Evolutionary conservation across 2,329 filamentous ascomycete species (phyloP).

Genomic region (Arthroderma sp.): DNA sequence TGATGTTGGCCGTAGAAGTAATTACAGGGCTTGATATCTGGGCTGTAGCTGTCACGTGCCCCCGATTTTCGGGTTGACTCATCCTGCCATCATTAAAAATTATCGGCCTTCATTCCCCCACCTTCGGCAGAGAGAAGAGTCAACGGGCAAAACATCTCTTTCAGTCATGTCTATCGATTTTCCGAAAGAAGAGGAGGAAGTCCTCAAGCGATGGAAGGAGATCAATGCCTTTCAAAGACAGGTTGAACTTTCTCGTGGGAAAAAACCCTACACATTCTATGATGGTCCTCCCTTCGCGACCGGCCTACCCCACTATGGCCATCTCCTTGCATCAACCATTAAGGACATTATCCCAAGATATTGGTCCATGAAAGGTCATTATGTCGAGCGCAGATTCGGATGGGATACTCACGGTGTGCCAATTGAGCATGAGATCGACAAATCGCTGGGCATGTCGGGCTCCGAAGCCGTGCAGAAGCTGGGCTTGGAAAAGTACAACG

Average conservation of each 20-base stretch:
- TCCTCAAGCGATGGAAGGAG: slow-evolving; percentile 77
- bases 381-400: slow-evolving; percentile 83
- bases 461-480: slow-evolving; percentile 76
- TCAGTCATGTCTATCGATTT: slow-evolving; percentile 74
- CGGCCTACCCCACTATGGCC: slow-evolving; percentile 55
- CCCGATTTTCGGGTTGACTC: no score
- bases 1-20: no score
- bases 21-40: no score
- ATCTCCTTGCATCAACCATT: slow-evolving; percentile 82
- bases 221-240: slow-evolving; percentile 84
- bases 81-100: background rate
- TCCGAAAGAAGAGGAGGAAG: slow-evolving; percentile 74
- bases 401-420: slow-evolving; percentile 94
- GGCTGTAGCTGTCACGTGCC: no score
- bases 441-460: slow-evolving; percentile 79
- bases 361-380: slow-evolving; percentile 92
- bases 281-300: slow-evolving; percentile 74
- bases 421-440: slow-evolving; percentile 95
- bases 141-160: slow-evolving; percentile 10
- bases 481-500: slow-evolving; percentile 81
- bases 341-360: slow-evolving; percentile 95
- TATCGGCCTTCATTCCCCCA: background rate
- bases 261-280: slow-evolving; percentile 86
- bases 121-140: background rate
- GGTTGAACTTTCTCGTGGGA: slow-evolving; percentile 71